Percentiles rank a stretch among this genome's conserved stretches.
Evolutionary conservation across 2,329 filamentous ascomycete genomes (phyloP).

Genomic region (Dryadomyces quercus-mongolicae): DNA sequence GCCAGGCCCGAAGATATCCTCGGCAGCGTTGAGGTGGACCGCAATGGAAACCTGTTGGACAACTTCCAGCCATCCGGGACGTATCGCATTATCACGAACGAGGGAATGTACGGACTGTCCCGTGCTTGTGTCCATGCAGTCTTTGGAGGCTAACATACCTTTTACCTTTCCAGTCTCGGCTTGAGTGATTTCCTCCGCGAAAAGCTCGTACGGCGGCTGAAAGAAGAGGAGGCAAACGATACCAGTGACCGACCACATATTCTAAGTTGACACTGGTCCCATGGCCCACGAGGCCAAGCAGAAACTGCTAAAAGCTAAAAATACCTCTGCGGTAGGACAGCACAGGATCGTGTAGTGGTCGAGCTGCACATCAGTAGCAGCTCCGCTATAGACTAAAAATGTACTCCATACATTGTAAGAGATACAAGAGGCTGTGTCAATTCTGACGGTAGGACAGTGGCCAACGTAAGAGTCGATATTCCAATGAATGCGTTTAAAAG

Average conservation of each 20-base stretch:
- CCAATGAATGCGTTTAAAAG: too few species aligned
- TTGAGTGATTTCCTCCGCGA: conserved; percentile 40
- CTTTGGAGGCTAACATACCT: not conserved
- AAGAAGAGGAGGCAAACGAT: conserved; percentile 33
- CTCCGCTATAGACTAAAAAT: too few species aligned
- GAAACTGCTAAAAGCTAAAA: too few species aligned
- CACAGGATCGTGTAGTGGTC: too few species aligned
- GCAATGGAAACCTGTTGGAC: conserved; percentile 24
- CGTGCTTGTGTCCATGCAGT: conserved; percentile 10
- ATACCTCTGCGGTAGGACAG: too few species aligned
- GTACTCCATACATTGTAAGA: too few species aligned
- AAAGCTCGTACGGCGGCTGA: conserved; percentile 41
- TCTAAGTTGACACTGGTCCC: conserved; percentile 2
- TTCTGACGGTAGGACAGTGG: too few species aligned
- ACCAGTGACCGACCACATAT: conserved; percentile 8
- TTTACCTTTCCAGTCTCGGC: conserved; percentile 33
- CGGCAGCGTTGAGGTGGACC: conserved; percentile 53
- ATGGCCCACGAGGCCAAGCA: too few species aligned
- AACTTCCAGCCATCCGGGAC: conserved; percentile 15
- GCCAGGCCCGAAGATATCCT: conserved; percentile 52
- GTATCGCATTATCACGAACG: conserved; percentile 51
- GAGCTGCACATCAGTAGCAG: too few species aligned
- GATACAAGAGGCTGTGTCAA: too few species aligned
- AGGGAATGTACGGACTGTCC: conserved; percentile 48
- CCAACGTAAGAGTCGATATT: too few species aligned